These are phyloP conservation scores for Ganoderma sinense DNA, from an alignment of 1,284 basidiomycete species.

Conservation along the genomic window DNA sequence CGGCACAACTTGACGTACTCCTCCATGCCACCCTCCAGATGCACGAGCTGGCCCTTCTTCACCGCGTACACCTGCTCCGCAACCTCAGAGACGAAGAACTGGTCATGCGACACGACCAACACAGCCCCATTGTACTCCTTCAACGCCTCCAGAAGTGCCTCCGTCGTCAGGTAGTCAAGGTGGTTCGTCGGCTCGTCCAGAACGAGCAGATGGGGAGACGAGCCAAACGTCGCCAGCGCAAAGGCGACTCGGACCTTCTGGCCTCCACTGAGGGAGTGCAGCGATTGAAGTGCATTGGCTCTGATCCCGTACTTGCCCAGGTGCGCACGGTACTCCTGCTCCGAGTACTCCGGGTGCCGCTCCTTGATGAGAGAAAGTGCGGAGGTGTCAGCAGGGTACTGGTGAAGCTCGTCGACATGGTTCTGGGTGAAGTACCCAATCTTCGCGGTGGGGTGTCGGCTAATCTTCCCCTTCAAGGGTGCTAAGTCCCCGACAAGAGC, in stretches of 20 bases:
- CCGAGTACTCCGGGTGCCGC: constrained; percentile 34
- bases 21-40: constrained; percentile 48
- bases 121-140: constrained; percentile 28
- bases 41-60: constrained; percentile 47
- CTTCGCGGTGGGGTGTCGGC: constrained; percentile 61
- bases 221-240: constrained; percentile 54
- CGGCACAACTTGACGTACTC: constrained; percentile 29
- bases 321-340: constrained; percentile 47
- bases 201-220: constrained; percentile 88
- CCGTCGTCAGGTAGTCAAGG: constrained; percentile 70
- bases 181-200: constrained; percentile 93
- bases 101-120: constrained; percentile 26
- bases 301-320: constrained; percentile 59
- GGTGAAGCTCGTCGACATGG: constrained; percentile 57
- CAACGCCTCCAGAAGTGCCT: constrained; percentile 25
- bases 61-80: constrained; percentile 54
- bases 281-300: constrained; percentile 51
- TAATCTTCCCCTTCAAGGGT: constrained; percentile 61
- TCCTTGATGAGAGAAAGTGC: constrained; percentile 52
- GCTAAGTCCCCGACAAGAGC: constrained; percentile 59
- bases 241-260: constrained; percentile 62
- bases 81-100: constrained; percentile 34
- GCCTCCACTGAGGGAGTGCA: constrained; percentile 61
- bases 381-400: constrained; percentile 38
- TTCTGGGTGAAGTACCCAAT: constrained; percentile 68